Conservation (phyloP, 2,329 filamentous ascomycete genomes). For the Alternaria triticimaculans region DNA sequence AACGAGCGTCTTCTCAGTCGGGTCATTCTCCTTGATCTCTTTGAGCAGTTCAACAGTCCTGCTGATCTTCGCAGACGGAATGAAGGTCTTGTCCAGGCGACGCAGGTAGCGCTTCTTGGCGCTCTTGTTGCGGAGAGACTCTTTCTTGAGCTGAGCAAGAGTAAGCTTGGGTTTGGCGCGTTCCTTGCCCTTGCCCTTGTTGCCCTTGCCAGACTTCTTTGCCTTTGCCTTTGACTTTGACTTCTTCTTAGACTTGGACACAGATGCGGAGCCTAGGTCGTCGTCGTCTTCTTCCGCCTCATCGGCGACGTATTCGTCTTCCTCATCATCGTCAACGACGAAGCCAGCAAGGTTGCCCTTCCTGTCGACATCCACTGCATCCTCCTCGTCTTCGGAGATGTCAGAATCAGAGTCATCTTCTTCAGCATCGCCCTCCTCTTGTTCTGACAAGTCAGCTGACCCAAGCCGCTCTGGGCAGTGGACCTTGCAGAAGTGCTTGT, state of each 20-base stretch:
- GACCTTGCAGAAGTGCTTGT: slow-evolving; percentile 74
- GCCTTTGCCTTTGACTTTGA: slow-evolving; percentile 33
- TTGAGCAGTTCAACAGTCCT: slow-evolving; percentile 71
- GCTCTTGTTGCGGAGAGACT: slow-evolving; percentile 67
- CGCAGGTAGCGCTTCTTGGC: slow-evolving; percentile 73
- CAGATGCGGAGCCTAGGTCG: neutral
- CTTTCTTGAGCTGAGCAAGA: slow-evolving; percentile 70
- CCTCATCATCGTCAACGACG: slow-evolving; percentile 60
- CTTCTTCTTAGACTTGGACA: slow-evolving; percentile 34
- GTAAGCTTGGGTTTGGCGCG: slow-evolving; percentile 52
- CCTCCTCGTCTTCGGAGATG: slow-evolving; percentile 43
- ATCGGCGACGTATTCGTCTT: slow-evolving; percentile 49
- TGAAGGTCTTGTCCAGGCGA: slow-evolving; percentile 71
- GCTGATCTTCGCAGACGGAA: slow-evolving; percentile 76
- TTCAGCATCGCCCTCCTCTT: slow-evolving; percentile 34
- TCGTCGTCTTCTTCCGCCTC: slow-evolving; percentile 43
- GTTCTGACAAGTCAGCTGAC: slow-evolving; percentile 24
- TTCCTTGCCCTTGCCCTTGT: slow-evolving; percentile 56
- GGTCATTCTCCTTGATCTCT: slow-evolving; percentile 54
- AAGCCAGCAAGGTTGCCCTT: slow-evolving; percentile 58
- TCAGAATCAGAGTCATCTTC: slow-evolving; percentile 43
- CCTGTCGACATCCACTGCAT: slow-evolving; percentile 46
- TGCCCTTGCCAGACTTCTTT: slow-evolving; percentile 32
- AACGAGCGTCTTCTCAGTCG: slow-evolving; percentile 77
- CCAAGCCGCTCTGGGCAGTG: slow-evolving; percentile 65